Conservation (phyloP, 2,329 filamentous ascomycete genomes). For the Diaporthe destruens region DNA sequence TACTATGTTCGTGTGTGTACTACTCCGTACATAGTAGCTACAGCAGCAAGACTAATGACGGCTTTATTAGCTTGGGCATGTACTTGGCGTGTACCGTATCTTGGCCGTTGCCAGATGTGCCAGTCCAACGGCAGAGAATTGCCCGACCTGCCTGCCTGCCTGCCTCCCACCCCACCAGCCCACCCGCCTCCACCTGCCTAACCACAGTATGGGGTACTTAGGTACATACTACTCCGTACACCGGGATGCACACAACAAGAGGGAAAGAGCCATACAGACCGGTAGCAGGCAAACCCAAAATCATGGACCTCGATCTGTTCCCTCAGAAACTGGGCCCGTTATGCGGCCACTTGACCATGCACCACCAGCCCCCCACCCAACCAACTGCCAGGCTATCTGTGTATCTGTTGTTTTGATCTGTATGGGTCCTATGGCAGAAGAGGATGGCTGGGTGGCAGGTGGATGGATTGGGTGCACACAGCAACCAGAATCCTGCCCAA, state of each 20-base stretch:
- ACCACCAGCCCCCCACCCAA: not conserved
- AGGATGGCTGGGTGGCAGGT: not conserved
- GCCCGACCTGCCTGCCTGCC: conserved; percentile 6
- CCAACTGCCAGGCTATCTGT: not conserved
- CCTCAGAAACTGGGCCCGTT: conserved; percentile 14
- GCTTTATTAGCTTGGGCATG: not conserved
- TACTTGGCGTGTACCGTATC: not conserved
- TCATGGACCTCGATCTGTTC: not conserved
- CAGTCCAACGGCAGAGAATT: conserved; percentile 14
- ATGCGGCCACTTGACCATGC: conserved; percentile 18
- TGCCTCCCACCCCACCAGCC: conserved; percentile 6
- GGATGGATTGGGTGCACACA: conserved; percentile 17
- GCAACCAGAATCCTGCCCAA: conserved; percentile 31
- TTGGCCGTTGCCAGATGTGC: conserved; percentile 10
- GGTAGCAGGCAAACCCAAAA: not conserved
- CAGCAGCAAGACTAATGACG: not conserved
- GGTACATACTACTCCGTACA: too few species aligned
- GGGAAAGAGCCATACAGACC: not conserved
- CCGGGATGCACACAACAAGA: not conserved
- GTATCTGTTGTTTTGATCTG: conserved; percentile 8
- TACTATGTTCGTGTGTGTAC: not conserved
- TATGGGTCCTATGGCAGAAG: not conserved
- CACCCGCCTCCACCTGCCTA: not conserved
- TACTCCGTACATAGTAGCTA: too few species aligned
- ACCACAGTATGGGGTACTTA: not conserved